phyloP scores from a whole-genome alignment of 2,329 filamentous ascomycete species.

The Orbilia javanica region DNA sequence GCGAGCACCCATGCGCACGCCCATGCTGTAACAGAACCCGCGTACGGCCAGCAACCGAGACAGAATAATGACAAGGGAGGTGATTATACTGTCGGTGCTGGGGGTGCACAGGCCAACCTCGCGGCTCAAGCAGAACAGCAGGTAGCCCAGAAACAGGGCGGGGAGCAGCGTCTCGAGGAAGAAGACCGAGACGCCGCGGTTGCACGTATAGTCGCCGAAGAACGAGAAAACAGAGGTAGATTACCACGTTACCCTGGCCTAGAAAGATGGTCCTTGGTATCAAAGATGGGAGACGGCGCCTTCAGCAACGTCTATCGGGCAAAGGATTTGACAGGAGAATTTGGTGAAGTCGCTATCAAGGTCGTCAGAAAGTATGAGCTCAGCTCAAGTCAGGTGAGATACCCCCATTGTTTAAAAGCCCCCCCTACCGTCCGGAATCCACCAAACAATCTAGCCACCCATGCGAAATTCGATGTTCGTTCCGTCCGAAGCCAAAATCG shows the following conservation, averaged over 20 bases:
- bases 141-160: slow-evolving; percentile 64
- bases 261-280: slow-evolving; percentile 85
- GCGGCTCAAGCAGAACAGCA: slow-evolving; percentile 76
- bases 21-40: slow-evolving; percentile 72
- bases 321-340: slow-evolving; percentile 77
- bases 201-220: slow-evolving; percentile 88
- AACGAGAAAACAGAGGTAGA: slow-evolving; percentile 85
- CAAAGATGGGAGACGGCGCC: slow-evolving; percentile 99
- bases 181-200: slow-evolving; percentile 75
- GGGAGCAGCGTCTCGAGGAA: slow-evolving; percentile 67
- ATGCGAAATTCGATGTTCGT: slow-evolving; percentile 7
- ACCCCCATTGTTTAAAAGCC: slow-evolving; percentile 2
- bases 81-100: slow-evolving; percentile 74
- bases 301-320: slow-evolving; percentile 99
- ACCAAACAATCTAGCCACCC: slow-evolving; percentile 20
- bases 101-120: slow-evolving; percentile 73
- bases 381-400: slow-evolving; percentile 97
- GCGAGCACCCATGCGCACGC: slow-evolving; percentile 70
- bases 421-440: background rate
- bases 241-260: slow-evolving; percentile 87
- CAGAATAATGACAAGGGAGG: slow-evolving; percentile 70
- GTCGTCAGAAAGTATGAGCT: slow-evolving; percentile 99
- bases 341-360: slow-evolving; percentile 92
- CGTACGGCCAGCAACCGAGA: slow-evolving; percentile 62
- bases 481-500: slow-evolving; percentile 31